These are phyloP conservation scores for Escovopsis sp. DNA, from an alignment of 2,329 filamentous ascomycete species.

Conservation along the genomic window DNA sequence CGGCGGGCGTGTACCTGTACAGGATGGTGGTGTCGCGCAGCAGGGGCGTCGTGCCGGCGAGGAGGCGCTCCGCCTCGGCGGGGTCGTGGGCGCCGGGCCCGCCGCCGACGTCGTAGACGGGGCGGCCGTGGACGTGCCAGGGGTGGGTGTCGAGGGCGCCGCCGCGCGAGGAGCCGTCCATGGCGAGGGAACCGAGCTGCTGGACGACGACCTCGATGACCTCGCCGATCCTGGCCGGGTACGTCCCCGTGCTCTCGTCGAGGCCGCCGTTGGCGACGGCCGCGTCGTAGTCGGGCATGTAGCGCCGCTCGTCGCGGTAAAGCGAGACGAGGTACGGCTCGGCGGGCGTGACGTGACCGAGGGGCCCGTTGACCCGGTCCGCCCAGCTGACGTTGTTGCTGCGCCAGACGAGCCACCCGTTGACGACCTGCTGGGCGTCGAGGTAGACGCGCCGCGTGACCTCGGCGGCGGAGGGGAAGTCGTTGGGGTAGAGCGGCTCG, in stretches of 20 bases:
- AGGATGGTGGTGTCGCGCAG: conserved; percentile 37
- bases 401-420: conserved; percentile 6
- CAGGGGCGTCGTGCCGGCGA: conserved; percentile 14
- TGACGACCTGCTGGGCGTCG: conserved; percentile 10
- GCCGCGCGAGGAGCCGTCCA: conserved; percentile 19
- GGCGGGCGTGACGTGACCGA: conserved; percentile 1
- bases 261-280: conserved; percentile 36
- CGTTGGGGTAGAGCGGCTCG: conserved; percentile 13
- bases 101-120: conserved; percentile 7
- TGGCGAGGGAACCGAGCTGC: conserved; percentile 18
- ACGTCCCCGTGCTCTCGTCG: conserved; percentile 35
- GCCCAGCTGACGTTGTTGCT: conserved; percentile 7
- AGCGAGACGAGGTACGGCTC: conserved; percentile 7
- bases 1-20: conserved; percentile 33
- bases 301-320: conserved; percentile 3
- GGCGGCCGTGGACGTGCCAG: conserved; percentile 8
- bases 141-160: conserved; percentile 8
- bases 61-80: conserved; percentile 1
- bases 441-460: conserved; percentile 34
- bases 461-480: conserved; percentile 24
- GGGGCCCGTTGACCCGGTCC: neutral
- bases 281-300: conserved; percentile 33
- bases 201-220: conserved; percentile 38
- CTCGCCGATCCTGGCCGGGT: conserved; percentile 40
- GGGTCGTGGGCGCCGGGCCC: conserved; percentile 6